Percentiles rank a stretch among this genome's conserved stretches.
phyloP scores from a whole-genome alignment of 169 alveolate species.

The Cryptosporidium meleagridis region DNA sequence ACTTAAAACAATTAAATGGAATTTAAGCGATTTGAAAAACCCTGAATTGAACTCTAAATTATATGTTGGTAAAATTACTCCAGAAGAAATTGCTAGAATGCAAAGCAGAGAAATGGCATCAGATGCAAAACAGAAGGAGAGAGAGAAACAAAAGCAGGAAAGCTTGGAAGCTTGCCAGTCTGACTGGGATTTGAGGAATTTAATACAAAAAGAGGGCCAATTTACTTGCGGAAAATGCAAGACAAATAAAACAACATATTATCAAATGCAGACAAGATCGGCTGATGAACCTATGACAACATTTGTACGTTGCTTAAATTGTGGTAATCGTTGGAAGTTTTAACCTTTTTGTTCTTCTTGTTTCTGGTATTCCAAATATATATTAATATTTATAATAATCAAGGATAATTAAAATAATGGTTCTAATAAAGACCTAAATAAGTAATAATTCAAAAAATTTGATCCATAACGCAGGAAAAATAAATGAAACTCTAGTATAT shows the following conservation, averaged over 20 bases:
- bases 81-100: slow-evolving; percentile 89
- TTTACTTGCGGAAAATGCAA: slow-evolving; percentile 94
- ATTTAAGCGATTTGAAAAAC: slow-evolving; percentile 90
- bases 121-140: slow-evolving; percentile 89
- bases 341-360: slow-evolving; percentile 34
- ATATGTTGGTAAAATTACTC: slow-evolving; percentile 85
- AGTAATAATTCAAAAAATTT: too few relatives aligned
- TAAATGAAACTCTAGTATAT: too few relatives aligned
- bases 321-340: slow-evolving; percentile 94
- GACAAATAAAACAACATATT: slow-evolving; percentile 89
- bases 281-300: slow-evolving; percentile 99
- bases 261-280: slow-evolving; percentile 95
- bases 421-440: too few relatives aligned
- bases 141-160: slow-evolving; percentile 84
- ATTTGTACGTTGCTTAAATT: slow-evolving; percentile 94
- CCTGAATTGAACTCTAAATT: slow-evolving; percentile 87
- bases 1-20: slow-evolving; percentile 88
- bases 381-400: neutral
- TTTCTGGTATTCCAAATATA: neutral
- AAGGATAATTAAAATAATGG: neutral
- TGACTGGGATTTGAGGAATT: slow-evolving; percentile 93
- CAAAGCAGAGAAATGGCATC: slow-evolving; percentile 92
- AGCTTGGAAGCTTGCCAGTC: slow-evolving; percentile 92
- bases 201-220: slow-evolving; percentile 87
- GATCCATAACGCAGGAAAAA: neutral